phyloP scores from a whole-genome alignment of 2,329 filamentous ascomycete species.

The Thelonectria blattea region DNA sequence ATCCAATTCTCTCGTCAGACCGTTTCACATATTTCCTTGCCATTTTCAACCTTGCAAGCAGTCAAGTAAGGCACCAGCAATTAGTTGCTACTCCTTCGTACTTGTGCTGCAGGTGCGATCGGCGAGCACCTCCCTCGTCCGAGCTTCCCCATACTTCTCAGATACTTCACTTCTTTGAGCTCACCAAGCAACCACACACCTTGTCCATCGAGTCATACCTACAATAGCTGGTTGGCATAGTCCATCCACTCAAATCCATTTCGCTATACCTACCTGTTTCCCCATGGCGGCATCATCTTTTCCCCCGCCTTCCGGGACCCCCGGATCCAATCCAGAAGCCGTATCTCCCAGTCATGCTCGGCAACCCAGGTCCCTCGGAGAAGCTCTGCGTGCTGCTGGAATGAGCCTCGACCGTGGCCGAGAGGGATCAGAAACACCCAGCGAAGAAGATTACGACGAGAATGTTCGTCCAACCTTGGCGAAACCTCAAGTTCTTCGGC shows the following conservation, averaged over 20 bases:
- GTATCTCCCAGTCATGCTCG: conserved; percentile 20
- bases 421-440: conserved; percentile 48
- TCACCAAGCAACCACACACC: background rate
- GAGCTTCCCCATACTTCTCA: background rate
- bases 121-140: background rate
- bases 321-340: background rate
- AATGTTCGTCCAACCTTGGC: conserved; percentile 39
- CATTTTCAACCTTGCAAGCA: background rate
- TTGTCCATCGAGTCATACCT: background rate
- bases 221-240: background rate
- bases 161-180: background rate
- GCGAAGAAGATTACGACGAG: conserved; percentile 55
- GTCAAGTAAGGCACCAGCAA: too few species aligned
- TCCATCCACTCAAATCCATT: background rate
- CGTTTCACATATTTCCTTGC: background rate
- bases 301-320: conserved; percentile 17
- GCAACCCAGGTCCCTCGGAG: conserved; percentile 35
- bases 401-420: conserved; percentile 27
- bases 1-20: background rate
- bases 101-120: too few species aligned
- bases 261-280: background rate
- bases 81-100: too few species aligned
- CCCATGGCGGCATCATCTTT: conserved; percentile 29
- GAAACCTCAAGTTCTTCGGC: conserved; percentile 27
- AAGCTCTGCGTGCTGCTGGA: conserved; percentile 38